phyloP scores from a whole-genome alignment of 352 stramenopile species.

The Pythium phragmiticola region DNA sequence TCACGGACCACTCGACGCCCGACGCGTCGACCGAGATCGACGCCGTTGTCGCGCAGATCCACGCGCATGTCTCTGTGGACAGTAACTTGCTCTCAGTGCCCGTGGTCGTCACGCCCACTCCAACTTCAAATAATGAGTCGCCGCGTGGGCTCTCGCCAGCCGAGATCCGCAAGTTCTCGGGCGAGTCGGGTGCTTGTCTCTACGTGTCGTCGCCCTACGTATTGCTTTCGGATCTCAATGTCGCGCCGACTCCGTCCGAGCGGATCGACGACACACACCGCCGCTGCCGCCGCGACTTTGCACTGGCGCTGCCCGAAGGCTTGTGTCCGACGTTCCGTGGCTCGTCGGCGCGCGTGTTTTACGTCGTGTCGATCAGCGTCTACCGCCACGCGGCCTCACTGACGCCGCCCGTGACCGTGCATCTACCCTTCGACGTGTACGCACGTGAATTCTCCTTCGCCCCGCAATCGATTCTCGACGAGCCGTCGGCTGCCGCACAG shows the following conservation, averaged over 20 bases:
- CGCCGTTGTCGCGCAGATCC: slow-evolving; percentile 55
- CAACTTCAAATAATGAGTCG: slow-evolving; percentile 8
- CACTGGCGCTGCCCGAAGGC: slow-evolving; percentile 43
- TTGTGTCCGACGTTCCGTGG: slow-evolving; percentile 62
- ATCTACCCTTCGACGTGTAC: slow-evolving; percentile 67
- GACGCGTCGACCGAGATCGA: slow-evolving; percentile 42
- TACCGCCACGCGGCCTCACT: slow-evolving; percentile 15
- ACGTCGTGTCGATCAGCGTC: slow-evolving; percentile 56
- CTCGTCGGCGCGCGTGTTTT: slow-evolving; percentile 56
- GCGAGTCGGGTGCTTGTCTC: slow-evolving; percentile 57
- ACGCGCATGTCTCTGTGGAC: slow-evolving; percentile 84
- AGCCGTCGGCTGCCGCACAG: not conserved
- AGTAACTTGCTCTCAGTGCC: slow-evolving; percentile 92
- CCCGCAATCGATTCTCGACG: slow-evolving; percentile 23
- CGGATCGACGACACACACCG: slow-evolving; percentile 33
- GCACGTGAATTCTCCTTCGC: slow-evolving; percentile 49
- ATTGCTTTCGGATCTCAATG: slow-evolving; percentile 58
- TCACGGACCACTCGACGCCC: slow-evolving; percentile 29
- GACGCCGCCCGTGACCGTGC: slow-evolving; percentile 39
- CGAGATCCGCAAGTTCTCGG: slow-evolving; percentile 52
- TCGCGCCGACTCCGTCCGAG: slow-evolving; percentile 42
- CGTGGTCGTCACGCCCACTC: slow-evolving; percentile 72
- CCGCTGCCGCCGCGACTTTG: slow-evolving; percentile 51
- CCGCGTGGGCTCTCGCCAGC: slow-evolving; percentile 18
- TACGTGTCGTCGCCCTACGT: slow-evolving; percentile 50